phyloP scores from a whole-genome alignment of 225 moss, liverwort and hornwort genomes.

The Lunularia cruciata region DNA sequence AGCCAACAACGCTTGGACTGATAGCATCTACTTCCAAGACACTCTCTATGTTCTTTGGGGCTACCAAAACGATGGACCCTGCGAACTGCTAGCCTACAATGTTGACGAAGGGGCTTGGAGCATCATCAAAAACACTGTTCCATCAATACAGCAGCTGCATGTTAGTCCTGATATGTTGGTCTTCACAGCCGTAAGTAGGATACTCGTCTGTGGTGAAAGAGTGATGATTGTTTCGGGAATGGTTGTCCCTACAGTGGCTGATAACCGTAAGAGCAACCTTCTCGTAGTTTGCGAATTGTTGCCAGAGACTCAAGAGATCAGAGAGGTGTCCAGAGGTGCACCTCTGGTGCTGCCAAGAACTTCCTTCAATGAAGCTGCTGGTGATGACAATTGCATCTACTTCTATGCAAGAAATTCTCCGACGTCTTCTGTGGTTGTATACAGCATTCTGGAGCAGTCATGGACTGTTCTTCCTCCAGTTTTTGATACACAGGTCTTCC shows the following conservation, averaged over 20 bases:
- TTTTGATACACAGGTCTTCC: slow-evolving; percentile 23
- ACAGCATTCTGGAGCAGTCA: slow-evolving; percentile 26
- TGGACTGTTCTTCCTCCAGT: slow-evolving; percentile 30
- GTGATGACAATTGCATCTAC: slow-evolving; percentile 29
- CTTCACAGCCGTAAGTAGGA: slow-evolving; percentile 33
- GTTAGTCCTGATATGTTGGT: not conserved
- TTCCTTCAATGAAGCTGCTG: slow-evolving; percentile 35
- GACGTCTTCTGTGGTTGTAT: slow-evolving; percentile 19
- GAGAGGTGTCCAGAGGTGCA: slow-evolving; percentile 27
- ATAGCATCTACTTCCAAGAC: slow-evolving; percentile 25
- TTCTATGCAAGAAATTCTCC: slow-evolving; percentile 29
- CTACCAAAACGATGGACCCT: slow-evolving; percentile 33
- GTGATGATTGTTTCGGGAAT: slow-evolving; percentile 30
- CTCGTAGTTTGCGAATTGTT: slow-evolving; percentile 31
- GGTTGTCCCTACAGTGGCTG: slow-evolving; percentile 5
- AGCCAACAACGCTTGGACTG: slow-evolving; percentile 33
- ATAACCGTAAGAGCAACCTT: slow-evolving; percentile 17
- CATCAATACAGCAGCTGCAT: slow-evolving; percentile 4
- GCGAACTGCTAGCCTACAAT: slow-evolving; percentile 33
- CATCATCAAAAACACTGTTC: slow-evolving; percentile 17
- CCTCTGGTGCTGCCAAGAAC: not conserved
- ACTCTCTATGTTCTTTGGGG: slow-evolving; percentile 35
- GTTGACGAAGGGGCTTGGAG: slow-evolving; percentile 27
- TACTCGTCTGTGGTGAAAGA: slow-evolving; percentile 30
- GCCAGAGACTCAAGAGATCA: slow-evolving; percentile 14